Base-by-base conservation (phyloP, 441 rosid genomes). In the Omphalea diandra region DNA sequence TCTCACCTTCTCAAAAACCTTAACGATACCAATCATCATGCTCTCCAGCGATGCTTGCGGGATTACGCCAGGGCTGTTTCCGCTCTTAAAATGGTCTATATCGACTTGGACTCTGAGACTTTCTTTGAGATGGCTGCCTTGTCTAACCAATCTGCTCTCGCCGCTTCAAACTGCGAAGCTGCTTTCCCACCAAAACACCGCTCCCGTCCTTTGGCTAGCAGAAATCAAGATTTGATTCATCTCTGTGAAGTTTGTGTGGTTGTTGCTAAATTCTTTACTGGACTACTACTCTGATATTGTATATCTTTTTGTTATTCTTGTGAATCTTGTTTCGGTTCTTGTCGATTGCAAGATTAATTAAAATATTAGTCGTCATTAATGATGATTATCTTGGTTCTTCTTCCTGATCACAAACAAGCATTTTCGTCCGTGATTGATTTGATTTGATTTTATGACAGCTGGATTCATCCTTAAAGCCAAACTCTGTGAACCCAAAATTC, bases 31-130 rank as follows among this genome's bases (percentile, higher is more conserved):
- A 20, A 46, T 18, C 35, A n/a, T 20, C 40, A 36, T 62, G 55
- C 70, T 9, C 83, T 81, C 1, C 43, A 63, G 22, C 38, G 27
- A 7, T 81, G 83, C 63, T 14, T 60, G 6, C 43, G 18, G n/a
- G n/a, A n/a, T n/a, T n/a, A n/a, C n/a, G n/a, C n/a, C n/a, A n/a
- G n/a, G 52, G 81, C 76, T 5, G 26, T 62, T 50, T 53, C 29
- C 2, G 56, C 65, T 0, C 33, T 79, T 2, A 62, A 5, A 12
- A 47, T 41, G 63, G 81, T 81, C 4, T 35, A 60, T 36, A 46
- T 69, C 14, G 76, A 79, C 64, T 57, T 84, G 76, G 70, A 81
- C 63, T 79, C 85, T 5, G 82, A 81, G 70, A 75, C 78, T 33
- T 81, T 46, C 62, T 78, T 58, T 40, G 73, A 64, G 27, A 4